Base-by-base conservation (phyloP, 805 yeast genomes). In the Yamadazyma sp. region DNA sequence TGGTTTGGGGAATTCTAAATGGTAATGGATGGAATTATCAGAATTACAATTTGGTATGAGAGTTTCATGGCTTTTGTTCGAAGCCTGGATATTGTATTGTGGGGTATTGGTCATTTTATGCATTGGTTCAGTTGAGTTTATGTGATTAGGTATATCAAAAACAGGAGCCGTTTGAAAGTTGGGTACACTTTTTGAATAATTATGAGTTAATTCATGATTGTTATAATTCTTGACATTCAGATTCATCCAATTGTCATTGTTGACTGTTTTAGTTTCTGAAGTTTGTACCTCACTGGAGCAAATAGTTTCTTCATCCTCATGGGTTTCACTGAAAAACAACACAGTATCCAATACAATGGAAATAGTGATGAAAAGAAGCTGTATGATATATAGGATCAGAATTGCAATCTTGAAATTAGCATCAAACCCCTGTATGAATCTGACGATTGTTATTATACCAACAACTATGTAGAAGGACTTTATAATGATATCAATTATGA, bases 201-300 rank as follows among this genome's bases (percentile, higher is more conserved):
- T 26, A 22, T 24, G 38, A 14, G 17, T 27, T 15, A n/a, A 23
- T n/a, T 16, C 30, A 7, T 16, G 18, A 12, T 7, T 20, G 22
- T 7, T 20, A 20, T 7, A 7, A 20, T 20, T 20, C 7, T 20
- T 9, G 9, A 37, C 23, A 18, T 33, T 39, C 4, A 40, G 34
- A 25, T 35, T 35, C 47, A 43, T 43, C 47, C 47, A 43, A 20
- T 43, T 43, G 6, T 33, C 30, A 17, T 26, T 28, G 9, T 42
- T 29, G 14, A 4, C n/a, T 20, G 30, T 17, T 31, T 25, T 14
- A 16, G 22, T 12, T 34, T 29, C 9, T 11, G 30, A 16, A 7
- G 14, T 27, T 15, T 8, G 12, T 24, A 7, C n/a, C n/a, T 13
- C 7, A n/a, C 30, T 7, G n/a, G 9, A n/a, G 10, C 20, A 27